phyloP scores from a whole-genome alignment of 2,329 filamentous ascomycete species.

The Sporothrix variecibatus region DNA sequence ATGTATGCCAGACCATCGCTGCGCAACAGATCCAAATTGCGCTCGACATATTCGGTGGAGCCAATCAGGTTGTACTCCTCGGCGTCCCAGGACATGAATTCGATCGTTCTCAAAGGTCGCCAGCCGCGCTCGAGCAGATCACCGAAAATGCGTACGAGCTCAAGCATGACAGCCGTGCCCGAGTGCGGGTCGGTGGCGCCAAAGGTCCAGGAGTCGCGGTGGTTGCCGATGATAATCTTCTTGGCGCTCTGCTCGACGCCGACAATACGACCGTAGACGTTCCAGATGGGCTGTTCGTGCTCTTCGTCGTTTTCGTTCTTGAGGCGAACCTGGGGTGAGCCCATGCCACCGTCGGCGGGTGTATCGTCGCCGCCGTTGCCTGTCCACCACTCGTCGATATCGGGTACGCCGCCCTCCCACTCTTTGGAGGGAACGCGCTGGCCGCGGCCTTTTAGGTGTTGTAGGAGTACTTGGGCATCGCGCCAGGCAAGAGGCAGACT shows the following conservation, averaged over 20 bases:
- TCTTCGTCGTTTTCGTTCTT: slow-evolving; percentile 86
- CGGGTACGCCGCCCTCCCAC: slow-evolving; percentile 78
- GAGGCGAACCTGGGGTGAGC: slow-evolving; percentile 76
- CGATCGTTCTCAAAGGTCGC: slow-evolving; percentile 89
- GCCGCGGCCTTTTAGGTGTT: slow-evolving; percentile 75
- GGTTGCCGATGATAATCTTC: slow-evolving; percentile 86
- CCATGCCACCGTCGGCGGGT: slow-evolving; percentile 36
- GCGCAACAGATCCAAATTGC: slow-evolving; percentile 71
- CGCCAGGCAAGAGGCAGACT: slow-evolving; percentile 88
- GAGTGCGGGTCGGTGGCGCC: slow-evolving; percentile 84
- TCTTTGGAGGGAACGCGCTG: slow-evolving; percentile 60
- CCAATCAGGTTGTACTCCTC: slow-evolving; percentile 92
- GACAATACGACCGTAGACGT: slow-evolving; percentile 79
- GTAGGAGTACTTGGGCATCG: slow-evolving; percentile 78
- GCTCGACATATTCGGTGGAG: slow-evolving; percentile 93
- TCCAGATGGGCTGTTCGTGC: slow-evolving; percentile 83
- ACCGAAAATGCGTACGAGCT: slow-evolving; percentile 83
- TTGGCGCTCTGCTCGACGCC: slow-evolving; percentile 84
- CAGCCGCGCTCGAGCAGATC: slow-evolving; percentile 76
- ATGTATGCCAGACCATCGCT: slow-evolving; percentile 81
- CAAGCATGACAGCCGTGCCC: slow-evolving; percentile 87
- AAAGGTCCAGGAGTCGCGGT: slow-evolving; percentile 90
- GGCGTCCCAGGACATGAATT: slow-evolving; percentile 96
- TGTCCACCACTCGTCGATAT: slow-evolving; percentile 80
- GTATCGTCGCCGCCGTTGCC: slow-evolving; percentile 56